Base-by-base conservation (phyloP, 2,329 filamentous ascomycete genomes). In the Ophiostoma ulmi region DNA sequence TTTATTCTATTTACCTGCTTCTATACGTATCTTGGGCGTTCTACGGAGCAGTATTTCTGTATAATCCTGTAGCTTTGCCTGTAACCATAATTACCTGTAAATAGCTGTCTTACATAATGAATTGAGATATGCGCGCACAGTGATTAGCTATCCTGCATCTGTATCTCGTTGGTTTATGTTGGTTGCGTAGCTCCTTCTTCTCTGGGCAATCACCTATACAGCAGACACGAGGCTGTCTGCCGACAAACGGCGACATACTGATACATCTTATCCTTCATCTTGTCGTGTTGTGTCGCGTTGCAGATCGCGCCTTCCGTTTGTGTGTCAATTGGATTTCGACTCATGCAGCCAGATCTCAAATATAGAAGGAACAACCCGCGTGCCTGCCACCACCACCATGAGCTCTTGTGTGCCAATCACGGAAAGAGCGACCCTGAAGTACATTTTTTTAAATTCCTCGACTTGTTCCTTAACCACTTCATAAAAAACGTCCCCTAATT, bases 281-380 rank as follows among this genome's bases (percentile, higher is more conserved):
- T 48, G 6, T 48, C 44, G 20, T 58, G n/a, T 26, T 13, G n/a
- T 58, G n/a, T 48, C 52, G 22, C 52, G 22, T 26, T 58, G 52
- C 58, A 31, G 58, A 63, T 63, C 58, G 58, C 58, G 26, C 58
- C 58, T 63, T 31, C 58, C 58, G 26, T 63, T 35, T 26, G 26
- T 22, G 13, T 63, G 13, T 14, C 10, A 14, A 26, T 14, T 35
- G 26, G 7, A 35, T 4, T 14, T 63, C 20, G 52, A 44, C 38
- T 10, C 8, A 10, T 48, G 44, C 44, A n/a, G 44, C n/a, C 44
- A 48, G 44, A 48, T 48, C 44, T 48, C 41, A 55, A 5, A 26
- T 58, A 6, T 4, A 5, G 13, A 36, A 63, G 58, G 58, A 63
- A 13, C 58, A 63, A 7, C 58, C 58, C 13, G n/a, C 52, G n/a